A percentile compares a stretch with the other conserved stretches of the same genome.
These are phyloP conservation scores for Coemansia sp. DNA, from an alignment of 192 early-diverging fungal genomes.

Conservation along the genomic window DNA sequence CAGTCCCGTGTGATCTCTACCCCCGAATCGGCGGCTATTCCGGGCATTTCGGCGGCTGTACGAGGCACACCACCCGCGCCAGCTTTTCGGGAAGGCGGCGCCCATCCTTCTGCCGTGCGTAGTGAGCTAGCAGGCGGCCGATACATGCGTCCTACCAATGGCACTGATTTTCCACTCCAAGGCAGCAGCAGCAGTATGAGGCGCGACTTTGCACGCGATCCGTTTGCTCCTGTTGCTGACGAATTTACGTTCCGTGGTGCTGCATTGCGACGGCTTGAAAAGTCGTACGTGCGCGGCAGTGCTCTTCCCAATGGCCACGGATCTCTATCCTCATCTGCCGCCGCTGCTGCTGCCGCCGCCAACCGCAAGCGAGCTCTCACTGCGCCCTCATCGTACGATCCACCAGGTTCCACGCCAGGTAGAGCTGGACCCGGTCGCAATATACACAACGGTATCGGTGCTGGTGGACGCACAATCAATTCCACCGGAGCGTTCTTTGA, in stretches of 20 bases:
- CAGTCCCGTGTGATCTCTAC: conserved; percentile 30
- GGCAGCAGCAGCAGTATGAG: conserved; percentile 14
- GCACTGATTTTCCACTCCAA: not conserved
- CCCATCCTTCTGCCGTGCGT: not conserved
- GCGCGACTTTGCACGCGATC: conserved; percentile 19
- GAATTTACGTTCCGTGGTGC: conserved; percentile 49
- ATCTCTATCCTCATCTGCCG: not conserved
- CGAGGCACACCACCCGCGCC: not conserved
- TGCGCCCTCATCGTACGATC: conserved; percentile 48
- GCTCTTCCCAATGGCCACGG: not conserved
- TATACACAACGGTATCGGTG: conserved; percentile 1
- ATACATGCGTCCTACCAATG: not conserved
- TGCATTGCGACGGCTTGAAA: conserved; percentile 45
- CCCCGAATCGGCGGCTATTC: conserved; percentile 19
- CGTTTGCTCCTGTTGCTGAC: conserved; percentile 27
- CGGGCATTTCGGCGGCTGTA: conserved; percentile 8
- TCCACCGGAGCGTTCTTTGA: conserved; percentile 22
- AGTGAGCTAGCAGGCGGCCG: not conserved
- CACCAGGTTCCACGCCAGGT: conserved; percentile 8
- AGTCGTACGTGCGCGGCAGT: conserved; percentile 18
- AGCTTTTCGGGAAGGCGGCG: not conserved
- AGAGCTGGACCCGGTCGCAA: not conserved
- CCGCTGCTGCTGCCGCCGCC: conserved; percentile 2
- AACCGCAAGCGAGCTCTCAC: conserved; percentile 54
- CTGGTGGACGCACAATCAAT: conserved; percentile 11